Conservation (phyloP, 2,329 filamentous ascomycete genomes). For the Neonectria punicea region DNA sequence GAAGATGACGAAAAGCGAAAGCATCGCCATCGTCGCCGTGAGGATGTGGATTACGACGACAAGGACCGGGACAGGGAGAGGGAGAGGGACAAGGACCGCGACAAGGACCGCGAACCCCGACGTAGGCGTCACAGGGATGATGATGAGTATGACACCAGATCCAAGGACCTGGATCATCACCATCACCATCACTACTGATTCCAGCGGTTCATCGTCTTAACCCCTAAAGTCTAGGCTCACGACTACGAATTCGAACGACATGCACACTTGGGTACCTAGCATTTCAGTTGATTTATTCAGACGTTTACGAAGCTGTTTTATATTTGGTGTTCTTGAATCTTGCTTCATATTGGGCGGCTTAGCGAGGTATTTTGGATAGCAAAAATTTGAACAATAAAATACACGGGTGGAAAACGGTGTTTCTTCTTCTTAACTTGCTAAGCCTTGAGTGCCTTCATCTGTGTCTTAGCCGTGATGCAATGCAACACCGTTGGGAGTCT, state of each 20-base stretch:
- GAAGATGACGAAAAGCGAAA: slow-evolving; percentile 34
- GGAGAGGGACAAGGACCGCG: slow-evolving; percentile 42
- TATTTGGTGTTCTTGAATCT: slow-evolving; percentile 1
- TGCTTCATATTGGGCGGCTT: slow-evolving; percentile 10
- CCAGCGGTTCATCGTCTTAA: slow-evolving; percentile 45
- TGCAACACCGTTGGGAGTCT: background rate
- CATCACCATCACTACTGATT: slow-evolving; percentile 48
- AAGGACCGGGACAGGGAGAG: slow-evolving; percentile 37
- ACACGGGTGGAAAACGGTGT: background rate
- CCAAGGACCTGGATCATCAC: slow-evolving; percentile 46
- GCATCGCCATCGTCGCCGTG: slow-evolving; percentile 23
- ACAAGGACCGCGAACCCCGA: slow-evolving; percentile 49
- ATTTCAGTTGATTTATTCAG: slow-evolving; percentile 12
- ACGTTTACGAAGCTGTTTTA: slow-evolving; percentile 2
- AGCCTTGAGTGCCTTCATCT: background rate
- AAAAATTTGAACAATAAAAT: slow-evolving; percentile 11
- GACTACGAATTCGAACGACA: background rate
- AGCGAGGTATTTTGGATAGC: slow-evolving; percentile 21
- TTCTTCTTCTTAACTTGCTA: background rate
- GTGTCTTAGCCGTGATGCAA: background rate
- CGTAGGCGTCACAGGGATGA: slow-evolving; percentile 45
- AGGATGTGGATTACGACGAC: slow-evolving; percentile 41
- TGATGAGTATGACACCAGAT: slow-evolving; percentile 42
- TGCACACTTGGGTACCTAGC: background rate
- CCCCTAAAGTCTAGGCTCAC: slow-evolving; percentile 30